Percentiles rank a stretch among this genome's conserved stretches.
These are phyloP conservation scores for Polychaeton citri DNA, from an alignment of 2,329 filamentous ascomycete genomes.

Conservation along the genomic window DNA sequence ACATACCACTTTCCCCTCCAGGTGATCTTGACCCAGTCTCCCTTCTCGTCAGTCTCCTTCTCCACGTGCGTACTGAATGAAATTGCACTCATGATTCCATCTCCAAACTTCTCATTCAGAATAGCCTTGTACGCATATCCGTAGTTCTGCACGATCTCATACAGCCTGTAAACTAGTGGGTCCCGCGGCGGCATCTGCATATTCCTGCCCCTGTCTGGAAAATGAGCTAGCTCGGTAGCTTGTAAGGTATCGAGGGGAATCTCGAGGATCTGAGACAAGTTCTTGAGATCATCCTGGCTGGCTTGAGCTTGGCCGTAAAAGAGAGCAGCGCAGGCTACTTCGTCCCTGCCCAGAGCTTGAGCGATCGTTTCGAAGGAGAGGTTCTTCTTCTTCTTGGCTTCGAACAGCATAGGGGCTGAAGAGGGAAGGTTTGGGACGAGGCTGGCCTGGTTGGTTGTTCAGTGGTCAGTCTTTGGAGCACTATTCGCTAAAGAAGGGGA, in stretches of 20 bases:
- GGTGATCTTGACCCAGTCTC: constrained; percentile 76
- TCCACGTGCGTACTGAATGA: constrained; percentile 82
- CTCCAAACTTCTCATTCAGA: constrained; percentile 72
- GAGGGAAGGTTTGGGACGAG: constrained; percentile 56
- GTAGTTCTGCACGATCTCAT: constrained; percentile 94
- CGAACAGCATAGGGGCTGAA: constrained; percentile 62
- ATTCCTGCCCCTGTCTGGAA: constrained; percentile 66
- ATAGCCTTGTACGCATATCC: constrained; percentile 93
- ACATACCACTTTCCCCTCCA: constrained; percentile 69
- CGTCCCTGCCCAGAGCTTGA: constrained; percentile 57
- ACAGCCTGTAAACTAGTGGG: constrained; percentile 78
- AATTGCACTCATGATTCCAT: constrained; percentile 93
- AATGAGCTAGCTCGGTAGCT: constrained; percentile 51
- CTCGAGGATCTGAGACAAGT: constrained; percentile 52
- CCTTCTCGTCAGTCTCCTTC: constrained; percentile 79
- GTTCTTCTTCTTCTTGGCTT: constrained; percentile 61
- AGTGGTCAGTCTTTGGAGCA: constrained; percentile 3
- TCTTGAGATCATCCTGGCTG: constrained; percentile 53
- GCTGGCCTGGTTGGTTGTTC: constrained; percentile 38
- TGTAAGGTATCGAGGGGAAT: constrained; percentile 43
- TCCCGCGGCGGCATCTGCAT: constrained; percentile 76
- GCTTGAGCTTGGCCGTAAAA: constrained; percentile 83
- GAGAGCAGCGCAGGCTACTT: constrained; percentile 73
- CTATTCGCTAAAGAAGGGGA: constrained; percentile 1
- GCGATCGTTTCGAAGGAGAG: constrained; percentile 72